Conservation (phyloP, 768 basidiomycete species). For the Dentipellis sp. region DNA sequence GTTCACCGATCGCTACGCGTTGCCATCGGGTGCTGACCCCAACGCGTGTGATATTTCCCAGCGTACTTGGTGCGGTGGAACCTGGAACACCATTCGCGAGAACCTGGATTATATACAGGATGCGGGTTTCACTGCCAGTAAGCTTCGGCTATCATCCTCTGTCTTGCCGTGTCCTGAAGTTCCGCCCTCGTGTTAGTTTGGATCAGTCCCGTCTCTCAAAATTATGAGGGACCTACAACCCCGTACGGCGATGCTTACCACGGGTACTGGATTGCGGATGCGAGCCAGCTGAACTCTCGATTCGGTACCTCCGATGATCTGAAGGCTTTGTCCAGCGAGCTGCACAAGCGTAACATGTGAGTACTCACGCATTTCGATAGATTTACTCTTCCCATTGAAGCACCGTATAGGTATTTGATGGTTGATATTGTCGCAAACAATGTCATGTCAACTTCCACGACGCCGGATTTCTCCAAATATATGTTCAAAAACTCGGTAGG, state of each 20-base stretch:
- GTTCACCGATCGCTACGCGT: constrained; percentile 68
- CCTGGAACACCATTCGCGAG: constrained; percentile 64
- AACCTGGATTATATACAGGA: constrained; percentile 82
- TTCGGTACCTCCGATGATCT: constrained; percentile 73
- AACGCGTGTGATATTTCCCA: constrained; percentile 46
- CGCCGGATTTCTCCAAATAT: constrained; percentile 55
- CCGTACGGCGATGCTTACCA: constrained; percentile 80
- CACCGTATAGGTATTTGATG: constrained; percentile 56
- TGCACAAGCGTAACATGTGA: constrained; percentile 68
- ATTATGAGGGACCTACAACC: constrained; percentile 62
- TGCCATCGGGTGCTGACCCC: constrained; percentile 42
- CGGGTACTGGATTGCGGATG: constrained; percentile 76
- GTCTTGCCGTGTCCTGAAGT: background rate
- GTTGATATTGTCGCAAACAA: constrained; percentile 83
- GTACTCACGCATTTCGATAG: constrained; percentile 10
- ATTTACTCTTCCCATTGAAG: background rate
- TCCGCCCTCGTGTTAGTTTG: constrained; percentile 40
- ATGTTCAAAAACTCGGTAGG: constrained; percentile 57
- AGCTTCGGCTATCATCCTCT: constrained; percentile 11
- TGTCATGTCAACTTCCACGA: constrained; percentile 62
- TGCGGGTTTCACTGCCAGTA: constrained; percentile 74
- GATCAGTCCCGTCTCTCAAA: constrained; percentile 78
- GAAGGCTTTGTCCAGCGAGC: constrained; percentile 50
- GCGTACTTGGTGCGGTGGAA: constrained; percentile 80
- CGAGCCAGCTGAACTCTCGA: constrained; percentile 52